phyloP scores from a whole-genome alignment of 2,329 filamentous ascomycete species.

The Diplocarpon mali region DNA sequence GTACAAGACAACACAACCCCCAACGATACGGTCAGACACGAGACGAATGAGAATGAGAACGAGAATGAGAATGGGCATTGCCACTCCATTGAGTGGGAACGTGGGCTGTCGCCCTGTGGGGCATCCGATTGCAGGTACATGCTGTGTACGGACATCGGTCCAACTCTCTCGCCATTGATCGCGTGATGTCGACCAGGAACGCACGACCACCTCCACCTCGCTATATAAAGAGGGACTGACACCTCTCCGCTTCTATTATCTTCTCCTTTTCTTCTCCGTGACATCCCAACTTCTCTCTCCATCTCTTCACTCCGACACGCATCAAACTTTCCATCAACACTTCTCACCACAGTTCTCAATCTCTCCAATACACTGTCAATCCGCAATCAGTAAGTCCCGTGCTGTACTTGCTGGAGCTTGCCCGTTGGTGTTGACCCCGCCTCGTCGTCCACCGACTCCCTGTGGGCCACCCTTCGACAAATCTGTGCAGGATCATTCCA shows the following conservation, averaged over 20 bases:
- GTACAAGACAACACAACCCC: too few species aligned
- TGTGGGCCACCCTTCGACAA: too few species aligned
- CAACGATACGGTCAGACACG: too few species aligned
- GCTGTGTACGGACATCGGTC: not conserved
- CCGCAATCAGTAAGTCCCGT: constrained; percentile 21
- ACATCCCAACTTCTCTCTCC: not conserved
- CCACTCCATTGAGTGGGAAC: too few species aligned
- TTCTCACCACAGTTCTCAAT: constrained; percentile 5
- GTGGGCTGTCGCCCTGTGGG: too few species aligned
- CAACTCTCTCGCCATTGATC: not conserved
- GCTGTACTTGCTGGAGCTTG: constrained; percentile 2
- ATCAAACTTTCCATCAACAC: constrained; percentile 7
- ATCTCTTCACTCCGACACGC: too few species aligned
- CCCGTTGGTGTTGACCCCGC: constrained; percentile 12
- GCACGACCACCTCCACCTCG: too few species aligned
- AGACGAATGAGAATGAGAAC: too few species aligned
- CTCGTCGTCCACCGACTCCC: too few species aligned
- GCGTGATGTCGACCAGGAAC: not conserved
- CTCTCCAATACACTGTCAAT: constrained; percentile 6
- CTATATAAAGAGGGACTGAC: too few species aligned
- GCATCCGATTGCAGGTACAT: not conserved
- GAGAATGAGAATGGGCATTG: too few species aligned
- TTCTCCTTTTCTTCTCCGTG: constrained; percentile 5
- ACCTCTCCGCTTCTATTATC: not conserved
- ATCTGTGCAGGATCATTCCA: too few species aligned